Base-by-base conservation (phyloP, 768 basidiomycete species). In the Leccinum broughii region DNA sequence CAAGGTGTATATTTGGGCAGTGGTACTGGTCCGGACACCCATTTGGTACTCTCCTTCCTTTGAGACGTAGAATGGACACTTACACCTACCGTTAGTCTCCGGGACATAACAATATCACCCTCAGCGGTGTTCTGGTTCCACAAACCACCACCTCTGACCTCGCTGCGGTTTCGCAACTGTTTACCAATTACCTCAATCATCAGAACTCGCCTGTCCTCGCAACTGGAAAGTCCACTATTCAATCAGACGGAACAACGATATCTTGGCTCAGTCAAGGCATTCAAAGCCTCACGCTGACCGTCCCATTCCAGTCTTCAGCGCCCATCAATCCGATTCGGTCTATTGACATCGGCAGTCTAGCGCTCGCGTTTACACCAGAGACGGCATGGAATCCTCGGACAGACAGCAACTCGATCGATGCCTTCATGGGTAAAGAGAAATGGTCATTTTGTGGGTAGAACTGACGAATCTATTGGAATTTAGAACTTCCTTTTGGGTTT, bases 401-500 rank as follows among this genome's bases (percentile, higher is more conserved):
- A 5, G 76, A 80, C 58, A 87, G 85, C 65, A 78, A 82, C 60
- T 78, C 81, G n/a, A 81, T 90, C 17, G 76, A 81, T 26, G 89
- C 88, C 10, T 72, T 71, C 24, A 77, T 90, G 62, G 69, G 86
- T 87, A 71, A 58, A 79, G 69, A 20, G 24, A 32, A 20, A 30
- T 59, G 13, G 11, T 39, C 34, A n/a, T 57, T 6, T 20, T 56
- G 14, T 52, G 30, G n/a, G n/a, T 32, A 44, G 15, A 56, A 26
- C 30, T 65, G 4, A 55, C 35, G 20, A 51, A 59, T 59, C 35
- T 48, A 3, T 56, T 51, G 54, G n/a, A 53, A 44, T 57, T 49
- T 60, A 88, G 87, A 81, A 62, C 73, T 91, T 39, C 89, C 89
- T 34, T 91, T 91, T 61, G 89, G 89, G 10, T 91, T 91, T 70